Base-by-base conservation (phyloP, 495 filamentous ascomycete species). In the Podospora comata region DNA sequence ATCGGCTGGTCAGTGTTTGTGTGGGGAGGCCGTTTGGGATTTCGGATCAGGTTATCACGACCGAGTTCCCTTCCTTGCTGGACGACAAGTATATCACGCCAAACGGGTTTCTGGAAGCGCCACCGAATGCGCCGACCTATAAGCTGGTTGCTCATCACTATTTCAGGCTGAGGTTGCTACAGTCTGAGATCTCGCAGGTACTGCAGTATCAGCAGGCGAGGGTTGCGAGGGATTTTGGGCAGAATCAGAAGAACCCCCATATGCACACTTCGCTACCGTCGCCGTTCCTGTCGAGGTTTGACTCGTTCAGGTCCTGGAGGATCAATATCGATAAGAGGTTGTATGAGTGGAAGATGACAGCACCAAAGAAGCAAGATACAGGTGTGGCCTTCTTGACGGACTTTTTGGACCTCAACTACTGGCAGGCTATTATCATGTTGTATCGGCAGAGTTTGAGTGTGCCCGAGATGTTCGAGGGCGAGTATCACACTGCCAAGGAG, bases 381-480 rank as follows among this genome's bases (percentile, higher is more conserved):
- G 93, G 93, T 9, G 94, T 98, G 26, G 85, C 86, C 7, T 97
- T 98, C 77, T 90, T 89, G 5, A 87, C 90, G 9, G 88, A 96
- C 61, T 94, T 97, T 70, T 81, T 97, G 5, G 92, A 97, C 68
- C 79, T 98, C 61, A 98, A 98, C 75, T 98, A 97, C 76, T 98
- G 93, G 92, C 94, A 98, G 77, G 91, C 93, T n/a, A 87, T 97
- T 65, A 96, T 98, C 70, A 91, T 96, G 92, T 86, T 98, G 3
- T 98, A 97, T 77, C 85, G 94, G 65, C 94, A 97, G 73, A 94
- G 92, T 74, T 80, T 98, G 60, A 91, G 91, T 20, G 92, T 94
- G n/a, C 94, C 94, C 15, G 87, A 90, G 4, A 85, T 91, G 67
- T 86, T 97, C 64, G 92, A 92, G 59, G 89, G 89, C 23, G 93